These are phyloP conservation scores for Ceratocystis albifundus DNA, from an alignment of 2,329 filamentous ascomycete species.

Conservation along the genomic window DNA sequence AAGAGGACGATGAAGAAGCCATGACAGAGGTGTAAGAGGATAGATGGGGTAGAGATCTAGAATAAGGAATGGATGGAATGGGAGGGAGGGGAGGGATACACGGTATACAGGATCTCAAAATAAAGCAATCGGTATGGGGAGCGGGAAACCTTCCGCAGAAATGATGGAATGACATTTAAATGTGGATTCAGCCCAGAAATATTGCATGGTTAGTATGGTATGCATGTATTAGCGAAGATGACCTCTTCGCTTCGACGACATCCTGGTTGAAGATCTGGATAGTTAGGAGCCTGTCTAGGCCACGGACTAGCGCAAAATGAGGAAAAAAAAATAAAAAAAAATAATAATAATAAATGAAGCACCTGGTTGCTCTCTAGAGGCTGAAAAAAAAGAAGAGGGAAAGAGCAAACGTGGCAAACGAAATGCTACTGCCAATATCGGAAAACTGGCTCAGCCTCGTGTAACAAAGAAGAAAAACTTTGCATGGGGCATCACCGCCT, in stretches of 20 bases:
- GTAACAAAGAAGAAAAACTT: not conserved
- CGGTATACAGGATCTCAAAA: not conserved
- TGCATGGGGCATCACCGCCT: not conserved
- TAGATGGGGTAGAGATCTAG: not conserved
- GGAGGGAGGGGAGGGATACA: not conserved
- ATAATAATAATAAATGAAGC: too few species aligned
- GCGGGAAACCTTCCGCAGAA: not conserved
- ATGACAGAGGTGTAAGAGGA: constrained; percentile 43
- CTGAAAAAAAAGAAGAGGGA: not conserved
- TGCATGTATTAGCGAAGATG: too few species aligned
- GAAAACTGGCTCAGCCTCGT: not conserved
- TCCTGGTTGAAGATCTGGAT: too few species aligned
- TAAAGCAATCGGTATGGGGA: not conserved
- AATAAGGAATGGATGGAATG: not conserved
- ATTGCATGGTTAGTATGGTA: too few species aligned
- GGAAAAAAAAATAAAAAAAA: too few species aligned
- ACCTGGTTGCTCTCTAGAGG: not conserved
- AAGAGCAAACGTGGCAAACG: not conserved
- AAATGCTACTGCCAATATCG: not conserved
- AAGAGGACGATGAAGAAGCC: constrained; percentile 42
- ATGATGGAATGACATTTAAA: too few species aligned
- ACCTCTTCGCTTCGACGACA: too few species aligned
- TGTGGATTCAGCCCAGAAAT: too few species aligned
- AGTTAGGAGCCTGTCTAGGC: too few species aligned
- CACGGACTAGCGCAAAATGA: too few species aligned